Percentiles rank a stretch among this genome's conserved stretches.
These are phyloP conservation scores for Bipolaris victoriae DNA, from an alignment of 2,329 filamentous ascomycete species.

Conservation along the genomic window DNA sequence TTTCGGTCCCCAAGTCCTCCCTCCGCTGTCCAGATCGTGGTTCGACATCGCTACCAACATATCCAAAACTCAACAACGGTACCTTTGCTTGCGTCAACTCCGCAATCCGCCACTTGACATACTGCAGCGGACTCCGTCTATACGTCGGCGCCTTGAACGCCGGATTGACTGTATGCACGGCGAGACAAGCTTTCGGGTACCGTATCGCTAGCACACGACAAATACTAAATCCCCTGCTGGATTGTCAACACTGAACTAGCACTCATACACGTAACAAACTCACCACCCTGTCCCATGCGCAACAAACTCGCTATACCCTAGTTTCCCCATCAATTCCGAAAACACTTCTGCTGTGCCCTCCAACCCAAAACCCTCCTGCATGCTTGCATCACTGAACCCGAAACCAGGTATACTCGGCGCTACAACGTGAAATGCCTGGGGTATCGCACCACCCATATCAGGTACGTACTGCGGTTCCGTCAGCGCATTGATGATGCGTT, in stretches of 20 bases:
- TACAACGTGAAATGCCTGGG: conserved; percentile 67
- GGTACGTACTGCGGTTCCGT: conserved; percentile 58
- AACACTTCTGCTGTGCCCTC: conserved; percentile 62
- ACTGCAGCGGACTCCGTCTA: conserved; percentile 54
- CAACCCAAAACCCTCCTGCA: conserved; percentile 58
- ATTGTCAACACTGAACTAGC: background rate
- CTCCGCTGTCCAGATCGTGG: background rate
- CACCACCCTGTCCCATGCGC: conserved; percentile 61
- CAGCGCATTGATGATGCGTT: conserved; percentile 62
- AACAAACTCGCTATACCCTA: conserved; percentile 66
- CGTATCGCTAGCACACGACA: conserved; percentile 56
- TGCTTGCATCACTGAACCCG: conserved; percentile 69
- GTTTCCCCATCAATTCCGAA: conserved; percentile 64
- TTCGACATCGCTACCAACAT: conserved; percentile 59
- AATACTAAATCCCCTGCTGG: conserved; percentile 51
- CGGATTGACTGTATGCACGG: conserved; percentile 66
- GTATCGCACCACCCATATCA: conserved; percentile 26
- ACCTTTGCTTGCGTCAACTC: conserved; percentile 48
- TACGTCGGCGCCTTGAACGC: conserved; percentile 59
- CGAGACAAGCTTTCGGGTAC: conserved; percentile 61
- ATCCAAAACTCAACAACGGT: conserved; percentile 61
- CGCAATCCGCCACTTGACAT: conserved; percentile 64
- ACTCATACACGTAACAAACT: conserved; percentile 14
- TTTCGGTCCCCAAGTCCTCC: background rate
- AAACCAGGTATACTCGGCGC: conserved; percentile 70